Conservation (phyloP, 2,329 filamentous ascomycete genomes). For the Penicillium decumbens region DNA sequence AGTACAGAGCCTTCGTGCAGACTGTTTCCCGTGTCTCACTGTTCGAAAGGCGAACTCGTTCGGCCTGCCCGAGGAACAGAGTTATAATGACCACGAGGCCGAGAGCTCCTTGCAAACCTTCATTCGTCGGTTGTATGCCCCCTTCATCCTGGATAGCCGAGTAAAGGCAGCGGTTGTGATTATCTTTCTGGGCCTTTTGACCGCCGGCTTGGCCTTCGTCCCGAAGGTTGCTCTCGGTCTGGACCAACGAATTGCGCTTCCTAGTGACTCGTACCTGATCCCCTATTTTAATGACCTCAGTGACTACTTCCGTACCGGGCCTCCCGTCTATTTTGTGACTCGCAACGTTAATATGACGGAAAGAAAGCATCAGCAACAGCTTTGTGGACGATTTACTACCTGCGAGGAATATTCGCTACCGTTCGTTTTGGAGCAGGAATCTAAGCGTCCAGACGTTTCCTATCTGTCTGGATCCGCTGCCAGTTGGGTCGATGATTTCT, state of each 20-base stretch:
- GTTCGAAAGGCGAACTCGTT: constrained; percentile 69
- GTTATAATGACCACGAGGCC: constrained; percentile 67
- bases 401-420: constrained; percentile 79
- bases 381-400: constrained; percentile 87
- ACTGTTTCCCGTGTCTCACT: constrained; percentile 86
- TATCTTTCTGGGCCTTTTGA: constrained; percentile 81
- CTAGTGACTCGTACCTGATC: constrained; percentile 89
- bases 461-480: constrained; percentile 85
- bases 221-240: constrained; percentile 81
- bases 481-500: constrained; percentile 96
- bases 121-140: constrained; percentile 86
- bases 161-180: constrained; percentile 72
- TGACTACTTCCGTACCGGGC: constrained; percentile 82
- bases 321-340: constrained; percentile 94
- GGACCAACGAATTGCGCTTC: constrained; percentile 91
- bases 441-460: constrained; percentile 80
- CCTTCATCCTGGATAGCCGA: constrained; percentile 71
- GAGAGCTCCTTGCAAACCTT: constrained; percentile 81
- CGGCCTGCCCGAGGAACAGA: constrained; percentile 59
- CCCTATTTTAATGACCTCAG: constrained; percentile 96
- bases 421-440: constrained; percentile 88
- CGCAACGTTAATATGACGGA: constrained; percentile 73
- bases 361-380: constrained; percentile 69
- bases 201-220: constrained; percentile 76
- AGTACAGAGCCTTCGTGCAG: constrained; percentile 80